Percentiles rank a stretch among this genome's conserved stretches.
Conservation (phyloP, 2,329 filamentous ascomycete species). For the Pseudocercospora cruenta region DNA sequence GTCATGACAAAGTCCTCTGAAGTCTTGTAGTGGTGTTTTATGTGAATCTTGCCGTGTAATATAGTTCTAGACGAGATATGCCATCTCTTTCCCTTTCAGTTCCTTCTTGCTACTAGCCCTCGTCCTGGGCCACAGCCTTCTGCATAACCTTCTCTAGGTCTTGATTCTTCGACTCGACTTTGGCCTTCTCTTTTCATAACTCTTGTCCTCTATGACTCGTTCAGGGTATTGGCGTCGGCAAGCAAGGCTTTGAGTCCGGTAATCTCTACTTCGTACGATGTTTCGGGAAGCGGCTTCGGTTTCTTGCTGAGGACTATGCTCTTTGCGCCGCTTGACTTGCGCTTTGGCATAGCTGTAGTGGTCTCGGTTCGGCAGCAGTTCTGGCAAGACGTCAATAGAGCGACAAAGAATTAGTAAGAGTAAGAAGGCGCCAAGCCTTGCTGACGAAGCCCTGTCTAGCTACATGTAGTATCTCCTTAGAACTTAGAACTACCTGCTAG, state of each 20-base stretch:
- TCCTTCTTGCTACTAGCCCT: background rate
- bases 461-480: no score
- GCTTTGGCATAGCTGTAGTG: background rate
- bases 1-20: no score
- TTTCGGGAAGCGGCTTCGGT: background rate
- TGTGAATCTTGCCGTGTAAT: no score
- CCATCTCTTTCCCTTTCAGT: background rate
- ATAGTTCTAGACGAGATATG: background rate
- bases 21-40: no score
- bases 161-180: background rate
- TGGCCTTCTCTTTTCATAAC: background rate
- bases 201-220: background rate
- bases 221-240: background rate
- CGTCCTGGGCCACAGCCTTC: background rate
- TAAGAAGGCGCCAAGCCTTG: no score
- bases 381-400: no score
- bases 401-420: no score
- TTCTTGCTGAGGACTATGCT: background rate
- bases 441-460: no score
- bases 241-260: background rate
- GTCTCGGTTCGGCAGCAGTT: slow-evolving; percentile 23
- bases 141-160: background rate
- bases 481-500: no score
- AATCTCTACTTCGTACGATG: background rate
- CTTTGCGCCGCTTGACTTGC: background rate